A percentile compares a stretch with the other conserved stretches of the same genome.
Evolutionary conservation across 2,329 filamentous ascomycete genomes (phyloP).

Genomic region (Ophiostoma sp.): DNA sequence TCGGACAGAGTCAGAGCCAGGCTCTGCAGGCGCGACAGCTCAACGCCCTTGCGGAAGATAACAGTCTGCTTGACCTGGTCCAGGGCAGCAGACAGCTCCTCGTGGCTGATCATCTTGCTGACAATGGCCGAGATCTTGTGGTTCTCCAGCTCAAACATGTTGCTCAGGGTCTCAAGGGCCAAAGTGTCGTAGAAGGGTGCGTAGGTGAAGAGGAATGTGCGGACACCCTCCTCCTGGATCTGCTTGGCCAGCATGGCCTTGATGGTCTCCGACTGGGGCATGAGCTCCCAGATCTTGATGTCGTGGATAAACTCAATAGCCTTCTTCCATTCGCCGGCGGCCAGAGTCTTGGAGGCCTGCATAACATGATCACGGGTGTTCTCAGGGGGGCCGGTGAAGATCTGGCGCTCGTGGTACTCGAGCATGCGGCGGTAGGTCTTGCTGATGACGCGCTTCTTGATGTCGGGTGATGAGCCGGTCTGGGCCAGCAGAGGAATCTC

Average conservation of each 20-base stretch:
- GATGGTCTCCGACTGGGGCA: conserved; percentile 87
- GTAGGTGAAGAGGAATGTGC: conserved; percentile 98
- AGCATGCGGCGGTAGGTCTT: conserved; percentile 99
- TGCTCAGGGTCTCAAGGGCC: conserved; percentile 73
- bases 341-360: conserved; percentile 95
- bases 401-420: conserved; percentile 98
- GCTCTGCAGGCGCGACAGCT: conserved; percentile 92
- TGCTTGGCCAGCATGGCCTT: conserved; percentile 96
- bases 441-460: conserved; percentile 96
- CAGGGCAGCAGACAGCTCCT: conserved; percentile 90
- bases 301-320: conserved; percentile 86
- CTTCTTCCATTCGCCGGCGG: conserved; percentile 98
- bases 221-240: conserved; percentile 96
- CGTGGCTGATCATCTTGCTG: conserved; percentile 99
- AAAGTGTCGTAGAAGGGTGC: conserved; percentile 98
- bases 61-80: conserved; percentile 97
- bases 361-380: conserved; percentile 99
- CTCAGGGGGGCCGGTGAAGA: conserved; percentile 96
- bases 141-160: conserved; percentile 91
- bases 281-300: conserved; percentile 99
- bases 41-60: conserved; percentile 99
- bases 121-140: conserved; percentile 92
- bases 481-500: conserved; percentile 97
- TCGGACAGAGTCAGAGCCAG: conserved; percentile 89
- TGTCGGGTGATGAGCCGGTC: conserved; percentile 90